phyloP scores from a whole-genome alignment of 371 early-diverging fungal species.

The Choanephora cucurbitarum region DNA sequence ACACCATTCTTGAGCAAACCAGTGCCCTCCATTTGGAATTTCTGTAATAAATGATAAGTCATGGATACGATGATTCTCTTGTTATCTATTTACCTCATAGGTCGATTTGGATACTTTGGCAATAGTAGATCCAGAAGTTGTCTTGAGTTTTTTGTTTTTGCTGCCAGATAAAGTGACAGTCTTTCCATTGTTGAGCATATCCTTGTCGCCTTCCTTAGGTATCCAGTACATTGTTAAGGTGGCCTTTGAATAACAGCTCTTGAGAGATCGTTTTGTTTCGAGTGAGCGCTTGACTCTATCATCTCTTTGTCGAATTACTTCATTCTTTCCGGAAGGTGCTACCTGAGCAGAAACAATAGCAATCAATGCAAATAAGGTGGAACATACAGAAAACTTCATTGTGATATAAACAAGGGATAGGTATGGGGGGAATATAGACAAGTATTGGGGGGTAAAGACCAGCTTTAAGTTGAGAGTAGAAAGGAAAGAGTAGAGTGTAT shows the following conservation, averaged over 20 bases:
- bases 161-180: constrained; percentile 23
- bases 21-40: constrained; percentile 47
- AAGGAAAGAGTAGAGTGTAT: not conserved
- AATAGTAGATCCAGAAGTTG: constrained; percentile 19
- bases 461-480: not conserved
- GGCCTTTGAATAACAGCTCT: constrained; percentile 27
- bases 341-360: not conserved
- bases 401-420: not conserved
- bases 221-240: constrained; percentile 37
- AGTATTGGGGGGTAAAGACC: not conserved
- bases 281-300: not conserved
- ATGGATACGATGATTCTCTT: too few relatives aligned
- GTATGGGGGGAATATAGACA: not conserved
- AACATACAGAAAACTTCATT: not conserved
- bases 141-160: constrained; percentile 16
- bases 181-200: constrained; percentile 38
- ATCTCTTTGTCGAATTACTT: not conserved
- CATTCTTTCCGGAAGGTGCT: not conserved
- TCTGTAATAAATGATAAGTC: constrained; percentile 13
- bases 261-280: not conserved
- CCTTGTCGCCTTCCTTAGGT: constrained; percentile 38
- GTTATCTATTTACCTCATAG: constrained; percentile 17
- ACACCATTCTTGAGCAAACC: constrained; percentile 31
- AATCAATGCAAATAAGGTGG: not conserved
- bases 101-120: constrained; percentile 31